Evolutionary conservation across 73 alveolate genomes (phyloP), one percentile per base, ranked within the genome.

Genomic region (Symbiodinium pilosum): DNA sequence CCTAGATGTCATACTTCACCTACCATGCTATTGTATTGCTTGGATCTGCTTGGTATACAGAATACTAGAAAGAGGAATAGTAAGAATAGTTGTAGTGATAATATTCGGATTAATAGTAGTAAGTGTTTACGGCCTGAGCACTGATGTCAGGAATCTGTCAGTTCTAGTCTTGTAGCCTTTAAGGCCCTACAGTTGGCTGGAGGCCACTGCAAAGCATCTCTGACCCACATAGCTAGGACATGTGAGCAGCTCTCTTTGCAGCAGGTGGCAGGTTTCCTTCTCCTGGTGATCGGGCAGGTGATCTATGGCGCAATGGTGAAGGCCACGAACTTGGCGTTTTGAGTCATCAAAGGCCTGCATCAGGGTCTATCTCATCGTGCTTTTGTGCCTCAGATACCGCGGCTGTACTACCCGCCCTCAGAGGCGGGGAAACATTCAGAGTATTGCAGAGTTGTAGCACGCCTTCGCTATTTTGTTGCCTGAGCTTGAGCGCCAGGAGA

Each of bases 241-340:
- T 47, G 59, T 14, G 14, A 47, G 59, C 14, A 14, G 6, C 59
- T 9, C 8, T 59, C 38, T 59, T 4, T 28, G n/a, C n/a, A 0
- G 42, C 84, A 88, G 95, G 89, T 91, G 30, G 88, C 77, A 4
- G 96, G 96, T 30, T 91, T 91, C 68, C 81, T 91, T n/a, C 54
- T 91, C 54, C 39, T 91, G 88, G 88, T 91, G 84, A 41, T 91
- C 14, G 96, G 96, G 41, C 96, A 91, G 39, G 77, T 69, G 96
- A 91, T 91, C 88, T 91, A 91, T 20, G 96, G 96, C 51, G 96
- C 77, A 83, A 91, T 91, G 96, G 32, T 91, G 54, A 68, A 91
- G 96, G 95, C 84, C 14, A 24, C 14, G 12, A 28, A 18, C 43
- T 32, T 9, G 30, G 9, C 38, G 81, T 47, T 47, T 47, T 9